phyloP scores from a whole-genome alignment of 78 protist genomes.

The Guillardia theta region DNA sequence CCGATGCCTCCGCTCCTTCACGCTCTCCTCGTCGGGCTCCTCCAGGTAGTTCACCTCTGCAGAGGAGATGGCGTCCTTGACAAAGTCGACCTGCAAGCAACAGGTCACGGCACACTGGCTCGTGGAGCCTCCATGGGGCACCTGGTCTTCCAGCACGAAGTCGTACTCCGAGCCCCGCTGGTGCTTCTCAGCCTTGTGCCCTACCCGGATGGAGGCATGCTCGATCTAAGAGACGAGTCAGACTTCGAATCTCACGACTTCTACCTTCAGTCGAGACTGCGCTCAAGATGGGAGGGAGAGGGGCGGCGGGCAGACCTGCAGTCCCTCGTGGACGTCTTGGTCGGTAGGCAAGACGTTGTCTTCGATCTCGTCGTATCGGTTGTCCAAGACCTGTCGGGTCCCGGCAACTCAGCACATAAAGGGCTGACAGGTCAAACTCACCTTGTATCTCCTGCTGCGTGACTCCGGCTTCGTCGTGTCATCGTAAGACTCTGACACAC shows the following conservation, averaged over 20 bases:
- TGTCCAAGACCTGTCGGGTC: background rate
- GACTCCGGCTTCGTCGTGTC: background rate
- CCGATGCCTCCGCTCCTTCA: background rate
- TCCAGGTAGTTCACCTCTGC: background rate
- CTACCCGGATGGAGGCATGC: background rate
- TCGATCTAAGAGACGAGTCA: too few relatives aligned
- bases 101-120: background rate
- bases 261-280: too few relatives aligned
- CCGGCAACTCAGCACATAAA: too few relatives aligned
- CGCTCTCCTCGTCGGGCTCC: conserved; percentile 6
- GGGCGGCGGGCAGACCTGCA: too few relatives aligned
- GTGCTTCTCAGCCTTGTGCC: conserved; percentile 45
- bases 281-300: too few relatives aligned
- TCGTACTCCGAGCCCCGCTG: conserved; percentile 4
- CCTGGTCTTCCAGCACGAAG: conserved; percentile 71
- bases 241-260: too few relatives aligned
- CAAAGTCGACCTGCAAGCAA: conserved; percentile 29
- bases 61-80: conserved; percentile 51
- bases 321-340: conserved; percentile 70
- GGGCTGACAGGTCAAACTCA: background rate
- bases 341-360: conserved; percentile 36
- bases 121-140: too few relatives aligned
- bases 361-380: conserved; percentile 45
- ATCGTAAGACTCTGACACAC: background rate
- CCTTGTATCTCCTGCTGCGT: background rate